Percentiles rank a stretch among this genome's conserved stretches.
Evolutionary conservation across 495 filamentous ascomycete genomes (phyloP).

Genomic region (Antarctomyces pellizariae): DNA sequence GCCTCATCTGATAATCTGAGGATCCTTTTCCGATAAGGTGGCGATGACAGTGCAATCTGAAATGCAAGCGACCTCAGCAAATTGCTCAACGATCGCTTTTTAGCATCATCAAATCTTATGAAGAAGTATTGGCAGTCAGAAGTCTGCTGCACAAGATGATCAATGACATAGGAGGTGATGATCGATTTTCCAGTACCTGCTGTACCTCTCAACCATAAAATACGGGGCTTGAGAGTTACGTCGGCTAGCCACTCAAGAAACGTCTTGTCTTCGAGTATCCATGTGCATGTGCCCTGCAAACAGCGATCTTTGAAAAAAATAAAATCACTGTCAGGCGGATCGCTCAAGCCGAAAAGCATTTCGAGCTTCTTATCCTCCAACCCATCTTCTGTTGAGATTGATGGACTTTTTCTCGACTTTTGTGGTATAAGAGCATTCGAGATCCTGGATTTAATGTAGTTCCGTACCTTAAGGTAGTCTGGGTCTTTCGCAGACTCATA

Average conservation of each 20-base stretch:
- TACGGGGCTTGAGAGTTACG: not conserved
- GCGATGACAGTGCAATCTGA: constrained; percentile 12
- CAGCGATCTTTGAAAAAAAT: constrained; percentile 16
- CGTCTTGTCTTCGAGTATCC: constrained; percentile 11
- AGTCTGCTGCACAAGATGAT: constrained; percentile 9
- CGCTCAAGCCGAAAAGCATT: constrained; percentile 10
- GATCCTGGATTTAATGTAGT: constrained; percentile 15
- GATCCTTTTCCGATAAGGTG: constrained; percentile 10
- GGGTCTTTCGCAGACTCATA: constrained; percentile 17
- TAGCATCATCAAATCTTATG: constrained; percentile 10
- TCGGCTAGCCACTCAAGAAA: constrained; percentile 11
- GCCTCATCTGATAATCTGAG: constrained; percentile 11
- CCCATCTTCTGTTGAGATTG: too few relatives aligned
- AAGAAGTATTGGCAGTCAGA: constrained; percentile 17
- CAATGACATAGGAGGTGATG: constrained; percentile 15
- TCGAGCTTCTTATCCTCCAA: constrained; percentile 10
- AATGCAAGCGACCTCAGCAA: constrained; percentile 14
- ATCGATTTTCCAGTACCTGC: constrained; percentile 17
- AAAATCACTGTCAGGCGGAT: constrained; percentile 15
- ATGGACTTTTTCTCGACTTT: too few relatives aligned
- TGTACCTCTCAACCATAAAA: constrained; percentile 14
- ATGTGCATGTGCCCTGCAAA: constrained; percentile 16
- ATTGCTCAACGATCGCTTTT: constrained; percentile 7
- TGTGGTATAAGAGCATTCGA: too few relatives aligned
- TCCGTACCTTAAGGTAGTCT: constrained; percentile 18